Conservation (phyloP, 2,329 filamentous ascomycete genomes). For the Pseudonectria foliicola region DNA sequence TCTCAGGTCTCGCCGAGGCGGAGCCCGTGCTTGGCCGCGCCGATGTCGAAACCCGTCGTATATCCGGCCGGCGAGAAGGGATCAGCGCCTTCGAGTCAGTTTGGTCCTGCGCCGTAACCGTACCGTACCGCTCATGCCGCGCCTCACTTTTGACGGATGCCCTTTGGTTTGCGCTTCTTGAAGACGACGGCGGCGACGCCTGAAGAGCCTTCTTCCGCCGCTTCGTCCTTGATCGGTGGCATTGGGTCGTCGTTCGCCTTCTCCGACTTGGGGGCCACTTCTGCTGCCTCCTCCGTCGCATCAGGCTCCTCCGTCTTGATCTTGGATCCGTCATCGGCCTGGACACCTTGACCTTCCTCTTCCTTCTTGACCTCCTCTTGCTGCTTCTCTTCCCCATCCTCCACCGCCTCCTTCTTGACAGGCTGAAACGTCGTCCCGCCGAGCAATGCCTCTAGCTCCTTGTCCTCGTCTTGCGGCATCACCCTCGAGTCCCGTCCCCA, state of each 20-base stretch:
- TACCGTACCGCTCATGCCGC: background rate
- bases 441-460: conserved; percentile 57
- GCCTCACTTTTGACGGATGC: conserved; percentile 50
- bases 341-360: conserved; percentile 16
- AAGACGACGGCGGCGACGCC: conserved; percentile 53
- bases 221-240: too few species aligned
- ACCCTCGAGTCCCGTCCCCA: conserved; percentile 49
- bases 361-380: conserved; percentile 36
- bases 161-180: conserved; percentile 71
- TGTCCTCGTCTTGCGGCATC: conserved; percentile 39
- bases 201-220: conserved; percentile 1
- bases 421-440: conserved; percentile 27
- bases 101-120: too few species aligned
- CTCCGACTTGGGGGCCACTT: conserved; percentile 1
- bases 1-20: too few species aligned
- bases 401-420: conserved; percentile 17
- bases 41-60: too few species aligned
- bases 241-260: conserved; percentile 5
- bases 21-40: too few species aligned
- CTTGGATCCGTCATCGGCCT: conserved; percentile 8
- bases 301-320: conserved; percentile 15
- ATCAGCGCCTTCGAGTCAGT: too few species aligned
- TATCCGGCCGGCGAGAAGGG: too few species aligned
- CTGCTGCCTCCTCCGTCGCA: background rate
- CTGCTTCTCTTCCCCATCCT: conserved; percentile 17